Evolutionary conservation across 306 rosid genomes (phyloP), one percentile per base, ranked within the genome.

Genomic region (Delonix regia): DNA sequence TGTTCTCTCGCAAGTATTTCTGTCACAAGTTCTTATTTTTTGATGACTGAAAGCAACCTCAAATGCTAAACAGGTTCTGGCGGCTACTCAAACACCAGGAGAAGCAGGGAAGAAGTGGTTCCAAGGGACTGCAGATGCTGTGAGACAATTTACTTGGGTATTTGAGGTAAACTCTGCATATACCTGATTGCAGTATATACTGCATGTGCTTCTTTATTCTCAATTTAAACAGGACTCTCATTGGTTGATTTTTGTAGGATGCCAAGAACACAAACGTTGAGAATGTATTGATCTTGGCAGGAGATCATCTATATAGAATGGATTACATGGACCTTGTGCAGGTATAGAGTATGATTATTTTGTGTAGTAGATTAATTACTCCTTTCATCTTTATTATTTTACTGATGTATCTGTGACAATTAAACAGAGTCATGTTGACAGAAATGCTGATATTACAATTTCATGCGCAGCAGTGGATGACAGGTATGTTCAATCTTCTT

Each of bases 51-150:
- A 39, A 41, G 45, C 38, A 59, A 68, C 19, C 25, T 21, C 64
- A 4, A 59, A 89, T 86, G 83, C 71, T 21, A 18, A 76, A 80
- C 85, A 93, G 99, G 96, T 93, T 76, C 84, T 95, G 73, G 99
- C 99, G 21, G 99, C 99, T 55, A 95, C 98, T 69, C 97, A 95
- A 84, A 93, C 99, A 4, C 88, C 88, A 0, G 98, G 99, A 56
- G 97, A 89, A 85, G 77, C 97, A n/a, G 99, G 99, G 65, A 89
- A 93, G 71, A 93, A n/a, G 36, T 95, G 99, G 99, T 95, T 95
- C 76, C 98, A 95, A 78, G 98, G 99, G 71, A 95, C 99, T 12
- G 98, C 99, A 45, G 99, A 95, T 86, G 99, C 97, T 66, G 99
- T 95, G 79, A 91, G 99, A 85, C 97, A 95, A 79, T 95, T 95